Conservation (phyloP, 1,284 basidiomycete species). For the Athelia psychrophila region DNA sequence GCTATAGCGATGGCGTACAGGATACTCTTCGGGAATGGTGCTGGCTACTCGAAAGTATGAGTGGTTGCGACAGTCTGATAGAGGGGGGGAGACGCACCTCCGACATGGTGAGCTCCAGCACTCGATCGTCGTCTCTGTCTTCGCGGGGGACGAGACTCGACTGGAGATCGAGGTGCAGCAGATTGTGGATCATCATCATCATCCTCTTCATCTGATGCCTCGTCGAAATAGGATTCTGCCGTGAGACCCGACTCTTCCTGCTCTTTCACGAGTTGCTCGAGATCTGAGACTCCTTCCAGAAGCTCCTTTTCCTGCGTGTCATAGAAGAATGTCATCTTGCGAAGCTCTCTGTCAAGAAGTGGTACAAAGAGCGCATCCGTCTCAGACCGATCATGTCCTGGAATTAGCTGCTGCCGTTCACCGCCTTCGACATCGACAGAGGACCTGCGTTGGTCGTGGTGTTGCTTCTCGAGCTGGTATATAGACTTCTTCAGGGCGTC, state of each 20-base stretch:
- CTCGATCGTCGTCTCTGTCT: constrained; percentile 34
- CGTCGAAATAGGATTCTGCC: constrained; percentile 43
- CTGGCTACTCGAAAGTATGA: constrained; percentile 15
- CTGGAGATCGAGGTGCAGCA: constrained; percentile 13
- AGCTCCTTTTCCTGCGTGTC: constrained; percentile 74
- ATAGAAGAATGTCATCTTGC: constrained; percentile 86
- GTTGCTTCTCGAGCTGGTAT: constrained; percentile 79
- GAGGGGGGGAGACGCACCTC: constrained; percentile 11
- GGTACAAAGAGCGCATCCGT: constrained; percentile 67
- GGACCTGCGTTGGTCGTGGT: constrained; percentile 35
- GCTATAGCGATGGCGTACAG: constrained; percentile 40
- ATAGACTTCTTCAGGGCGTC: constrained; percentile 86
- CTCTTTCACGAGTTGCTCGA: constrained; percentile 65
- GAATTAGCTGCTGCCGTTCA: constrained; percentile 56
- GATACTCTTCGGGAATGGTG: constrained; percentile 13
- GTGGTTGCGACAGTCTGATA: constrained; percentile 10
- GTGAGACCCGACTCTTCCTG: constrained; percentile 68
- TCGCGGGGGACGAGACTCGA: constrained; percentile 12
- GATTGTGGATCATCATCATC: constrained; percentile 55
- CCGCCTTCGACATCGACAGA: constrained; percentile 65
- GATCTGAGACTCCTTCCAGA: constrained; percentile 53
- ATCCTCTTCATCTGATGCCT: constrained; percentile 67
- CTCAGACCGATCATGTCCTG: constrained; percentile 28
- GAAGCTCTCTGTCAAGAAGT: constrained; percentile 80
- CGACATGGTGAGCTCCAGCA: constrained; percentile 22